A percentile compares a stretch with the other conserved stretches of the same genome.
phyloP scores from a whole-genome alignment of 495 filamentous ascomycete genomes.

The Annulohypoxylon stygium region DNA sequence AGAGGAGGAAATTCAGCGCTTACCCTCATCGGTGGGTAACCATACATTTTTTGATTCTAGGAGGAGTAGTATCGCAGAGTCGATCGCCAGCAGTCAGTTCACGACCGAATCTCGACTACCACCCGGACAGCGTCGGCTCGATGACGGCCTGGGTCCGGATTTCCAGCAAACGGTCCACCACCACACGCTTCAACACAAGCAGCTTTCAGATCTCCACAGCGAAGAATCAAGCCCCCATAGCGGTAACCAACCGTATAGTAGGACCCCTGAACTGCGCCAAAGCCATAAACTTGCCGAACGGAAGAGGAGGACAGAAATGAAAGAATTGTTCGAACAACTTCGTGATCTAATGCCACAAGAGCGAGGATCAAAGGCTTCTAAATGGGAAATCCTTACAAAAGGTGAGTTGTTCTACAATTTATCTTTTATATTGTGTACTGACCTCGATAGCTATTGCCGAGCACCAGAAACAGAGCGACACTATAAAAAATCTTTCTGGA shows the following conservation, averaged over 20 bases:
- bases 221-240: constrained; percentile 67
- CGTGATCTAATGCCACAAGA: constrained; percentile 85
- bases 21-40: constrained; percentile 58
- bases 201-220: constrained; percentile 73
- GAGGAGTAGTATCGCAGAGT: constrained; percentile 79
- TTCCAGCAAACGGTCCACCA: constrained; percentile 71
- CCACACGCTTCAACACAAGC: constrained; percentile 81
- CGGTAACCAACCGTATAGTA: constrained; percentile 83
- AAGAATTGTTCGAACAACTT: constrained; percentile 91
- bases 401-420: constrained; percentile 64
- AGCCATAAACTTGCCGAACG: constrained; percentile 97
- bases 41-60: constrained; percentile 74
- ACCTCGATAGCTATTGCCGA: constrained; percentile 64
- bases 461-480: constrained; percentile 62
- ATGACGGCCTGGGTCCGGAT: constrained; percentile 64
- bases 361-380: constrained; percentile 93
- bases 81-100: constrained; percentile 78
- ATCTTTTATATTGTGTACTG: constrained; percentile 15
- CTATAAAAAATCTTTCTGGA: constrained; percentile 53
- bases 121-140: constrained; percentile 75
- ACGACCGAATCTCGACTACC: constrained; percentile 77
- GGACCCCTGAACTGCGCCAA: constrained; percentile 93
- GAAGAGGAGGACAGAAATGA: constrained; percentile 98
- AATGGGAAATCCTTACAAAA: constrained; percentile 99
- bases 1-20: constrained; percentile 72